Evolutionary conservation across 768 basidiomycete species (phyloP), one percentile per base, ranked within the genome.

Genomic region (Cystobasidium tubakii): DNA sequence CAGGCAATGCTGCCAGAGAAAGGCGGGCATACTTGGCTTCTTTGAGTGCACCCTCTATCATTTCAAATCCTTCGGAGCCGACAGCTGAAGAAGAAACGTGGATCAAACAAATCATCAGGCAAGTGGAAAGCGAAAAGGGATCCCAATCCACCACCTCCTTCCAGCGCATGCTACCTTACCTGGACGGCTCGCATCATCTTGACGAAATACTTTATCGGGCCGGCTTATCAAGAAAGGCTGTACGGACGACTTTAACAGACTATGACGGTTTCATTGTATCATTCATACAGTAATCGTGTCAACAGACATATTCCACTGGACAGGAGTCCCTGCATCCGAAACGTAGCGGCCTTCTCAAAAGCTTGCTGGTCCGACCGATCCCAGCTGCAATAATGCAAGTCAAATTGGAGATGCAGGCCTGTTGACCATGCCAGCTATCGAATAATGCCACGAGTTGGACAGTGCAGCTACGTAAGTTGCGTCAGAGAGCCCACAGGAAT

Each of bases 161-260:
- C 31, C 46, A 57, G 29, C 66, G 69, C 74, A 90, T 95, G 65
- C 89, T 91, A 74, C 90, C 91, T 77, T 96, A 92, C 80, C 92
- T 97, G 78, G 92, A 98, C 77, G 95, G 95, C 15, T 90, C 88
- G 81, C 88, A 85, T 65, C 91, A 91, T 0, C 90, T 93, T 74
- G 92, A 96, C 76, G 94, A 97, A 81, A 94, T 97, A 73, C 84
- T 94, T n/a, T 91, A 88, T 80, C 85, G 89, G 44, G 91, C 92
- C 0, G 90, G 90, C 66, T 89, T 97, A 73, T 86, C 88, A 44
- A 85, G 90, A 78, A 90, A 88, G 78, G 89, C 94, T 77, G 83
- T 98, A 73, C 85, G 91, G 19, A 88, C 89, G 77, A 87, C 96
- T 6, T 81, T 96, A 39, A 87, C 89, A 78, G 86, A 90, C 76